Evolutionary conservation across 176 grass and related monocot species (phyloP).

Genomic region (Eragrostis curvula): DNA sequence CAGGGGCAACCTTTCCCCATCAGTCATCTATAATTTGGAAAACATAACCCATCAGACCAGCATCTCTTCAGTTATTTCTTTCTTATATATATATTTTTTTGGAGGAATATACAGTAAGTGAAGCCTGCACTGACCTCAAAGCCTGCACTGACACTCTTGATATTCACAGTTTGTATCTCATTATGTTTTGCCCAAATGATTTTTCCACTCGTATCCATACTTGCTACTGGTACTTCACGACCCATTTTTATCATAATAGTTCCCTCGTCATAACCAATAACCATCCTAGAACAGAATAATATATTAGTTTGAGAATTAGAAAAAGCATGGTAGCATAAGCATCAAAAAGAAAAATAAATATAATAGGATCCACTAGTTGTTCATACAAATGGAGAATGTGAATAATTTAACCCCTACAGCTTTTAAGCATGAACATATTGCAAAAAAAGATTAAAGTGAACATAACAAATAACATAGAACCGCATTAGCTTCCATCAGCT

Average conservation of each 20-base stretch:
- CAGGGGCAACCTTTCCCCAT: conserved; percentile 95
- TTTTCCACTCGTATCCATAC: conserved; percentile 96
- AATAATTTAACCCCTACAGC: conserved; percentile 6
- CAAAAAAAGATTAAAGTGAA: too few relatives aligned
- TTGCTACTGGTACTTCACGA: conserved; percentile 94
- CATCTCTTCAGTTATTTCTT: conserved; percentile 17
- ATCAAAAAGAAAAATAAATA: neutral
- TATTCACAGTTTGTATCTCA: conserved; percentile 97
- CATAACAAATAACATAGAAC: conserved; percentile 26
- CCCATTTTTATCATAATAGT: conserved; percentile 99
- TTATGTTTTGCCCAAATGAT: conserved; percentile 99
- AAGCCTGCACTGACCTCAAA: conserved; percentile 82
- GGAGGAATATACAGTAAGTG: too few relatives aligned
- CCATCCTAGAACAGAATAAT: conserved; percentile 65
- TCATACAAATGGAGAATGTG: conserved; percentile 31
- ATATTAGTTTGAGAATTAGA: conserved; percentile 17
- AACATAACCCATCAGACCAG: conserved; percentile 33
- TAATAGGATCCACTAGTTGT: conserved; percentile 11
- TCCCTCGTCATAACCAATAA: conserved; percentile 97
- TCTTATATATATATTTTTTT: too few relatives aligned
- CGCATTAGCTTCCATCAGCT: conserved; percentile 10
- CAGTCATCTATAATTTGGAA: conserved; percentile 70
- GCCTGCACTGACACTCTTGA: conserved; percentile 83
- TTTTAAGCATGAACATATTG: too few relatives aligned
- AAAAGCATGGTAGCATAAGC: conserved; percentile 12